Conservation (phyloP, 2,329 filamentous ascomycete genomes). For the Aspergillus neotritici region DNA sequence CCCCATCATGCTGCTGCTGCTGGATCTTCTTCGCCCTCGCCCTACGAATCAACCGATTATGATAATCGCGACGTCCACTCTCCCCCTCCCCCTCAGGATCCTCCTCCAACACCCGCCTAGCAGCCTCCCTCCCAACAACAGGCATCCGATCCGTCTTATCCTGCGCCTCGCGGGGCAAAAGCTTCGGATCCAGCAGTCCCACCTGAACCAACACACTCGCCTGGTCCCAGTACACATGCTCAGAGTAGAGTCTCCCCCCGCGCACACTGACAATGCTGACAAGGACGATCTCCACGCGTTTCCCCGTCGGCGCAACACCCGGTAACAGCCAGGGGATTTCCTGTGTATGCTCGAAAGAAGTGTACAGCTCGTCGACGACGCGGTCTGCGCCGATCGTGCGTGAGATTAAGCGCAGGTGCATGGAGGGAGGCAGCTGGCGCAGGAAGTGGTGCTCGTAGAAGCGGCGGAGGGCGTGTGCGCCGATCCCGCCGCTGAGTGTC, state of each 20-base stretch:
- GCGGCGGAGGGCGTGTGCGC: slow-evolving; percentile 35
- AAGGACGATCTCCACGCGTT: slow-evolving; percentile 52
- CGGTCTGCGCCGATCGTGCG: slow-evolving; percentile 55
- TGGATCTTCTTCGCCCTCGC: slow-evolving; percentile 14
- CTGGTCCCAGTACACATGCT: slow-evolving; percentile 60
- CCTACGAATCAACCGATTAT: slow-evolving; percentile 29
- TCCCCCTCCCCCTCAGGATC: slow-evolving; percentile 29
- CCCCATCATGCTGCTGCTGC: background rate
- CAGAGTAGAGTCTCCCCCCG: slow-evolving; percentile 50
- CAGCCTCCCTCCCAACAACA: slow-evolving; percentile 37
- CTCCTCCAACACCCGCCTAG: slow-evolving; percentile 37
- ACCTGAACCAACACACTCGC: slow-evolving; percentile 56
- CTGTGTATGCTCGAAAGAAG: slow-evolving; percentile 53
- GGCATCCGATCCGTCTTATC: slow-evolving; percentile 34
- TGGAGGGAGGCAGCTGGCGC: slow-evolving; percentile 45
- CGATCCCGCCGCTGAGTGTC: slow-evolving; percentile 40
- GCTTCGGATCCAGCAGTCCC: slow-evolving; percentile 53
- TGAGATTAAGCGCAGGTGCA: slow-evolving; percentile 51
- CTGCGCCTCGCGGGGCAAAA: slow-evolving; percentile 44
- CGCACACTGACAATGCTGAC: slow-evolving; percentile 53
- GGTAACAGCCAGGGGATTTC: slow-evolving; percentile 57
- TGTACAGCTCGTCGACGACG: slow-evolving; percentile 56
- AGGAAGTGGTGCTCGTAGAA: slow-evolving; percentile 58
- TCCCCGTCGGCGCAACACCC: slow-evolving; percentile 51
- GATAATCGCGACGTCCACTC: slow-evolving; percentile 21